Percentiles rank a stretch among this genome's conserved stretches.
phyloP scores from a whole-genome alignment of 108 stramenopile species.

The Cyclotella choctawhatcheeana region DNA sequence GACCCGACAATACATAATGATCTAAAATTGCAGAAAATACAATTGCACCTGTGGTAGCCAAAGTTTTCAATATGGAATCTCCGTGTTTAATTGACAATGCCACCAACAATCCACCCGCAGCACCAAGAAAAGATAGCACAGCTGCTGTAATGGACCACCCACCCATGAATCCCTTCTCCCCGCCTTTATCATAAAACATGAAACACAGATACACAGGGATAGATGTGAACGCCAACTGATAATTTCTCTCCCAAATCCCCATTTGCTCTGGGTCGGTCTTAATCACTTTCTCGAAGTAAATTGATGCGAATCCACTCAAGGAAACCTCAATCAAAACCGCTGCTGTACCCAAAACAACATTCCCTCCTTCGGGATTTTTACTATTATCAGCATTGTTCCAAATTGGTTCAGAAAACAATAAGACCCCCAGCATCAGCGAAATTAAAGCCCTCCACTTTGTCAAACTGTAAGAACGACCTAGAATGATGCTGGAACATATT shows the following conservation, averaged over 20 bases:
- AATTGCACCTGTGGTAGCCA: conserved; percentile 90
- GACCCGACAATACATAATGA: conserved; percentile 72
- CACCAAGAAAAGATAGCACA: conserved; percentile 71
- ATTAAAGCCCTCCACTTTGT: conserved; percentile 92
- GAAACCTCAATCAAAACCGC: conserved; percentile 92
- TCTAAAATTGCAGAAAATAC: conserved; percentile 74
- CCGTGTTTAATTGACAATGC: conserved; percentile 94
- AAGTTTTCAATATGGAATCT: conserved; percentile 93
- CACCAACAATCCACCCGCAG: conserved; percentile 92
- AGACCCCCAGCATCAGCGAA: conserved; percentile 85
- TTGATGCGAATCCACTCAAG: conserved; percentile 91
- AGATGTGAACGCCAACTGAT: conserved; percentile 80
- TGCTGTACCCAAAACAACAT: conserved; percentile 71
- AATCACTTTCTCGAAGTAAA: conserved; percentile 95
- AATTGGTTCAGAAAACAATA: conserved; percentile 88
- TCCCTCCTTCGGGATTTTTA: conserved; percentile 57
- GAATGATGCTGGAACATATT: conserved; percentile 80
- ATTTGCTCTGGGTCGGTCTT: conserved; percentile 78
- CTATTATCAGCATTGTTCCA: conserved; percentile 52
- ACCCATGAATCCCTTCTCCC: conserved; percentile 62
- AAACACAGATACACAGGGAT: conserved; percentile 76
- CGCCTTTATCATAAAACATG: conserved; percentile 64
- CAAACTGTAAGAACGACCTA: conserved; percentile 76
- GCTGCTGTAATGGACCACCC: conserved; percentile 76
- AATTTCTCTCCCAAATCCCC: conserved; percentile 93